Evolutionary conservation across 2,329 filamentous ascomycete genomes (phyloP).

Genomic region (Metarhizium humberi): DNA sequence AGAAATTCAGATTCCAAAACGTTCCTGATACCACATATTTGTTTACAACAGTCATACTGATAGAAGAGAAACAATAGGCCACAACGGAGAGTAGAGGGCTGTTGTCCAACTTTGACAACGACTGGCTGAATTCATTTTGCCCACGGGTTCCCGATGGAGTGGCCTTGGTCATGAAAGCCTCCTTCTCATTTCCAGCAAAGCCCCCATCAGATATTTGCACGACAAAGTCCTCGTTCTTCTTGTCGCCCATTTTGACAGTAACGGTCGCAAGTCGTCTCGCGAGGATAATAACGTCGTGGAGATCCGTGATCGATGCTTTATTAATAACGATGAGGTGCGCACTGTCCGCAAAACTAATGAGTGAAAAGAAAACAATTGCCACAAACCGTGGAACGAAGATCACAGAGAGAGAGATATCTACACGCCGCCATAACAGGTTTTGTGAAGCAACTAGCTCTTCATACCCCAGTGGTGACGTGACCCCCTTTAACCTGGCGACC

Average conservation of each 20-base stretch:
- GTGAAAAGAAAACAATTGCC: too few relatives aligned
- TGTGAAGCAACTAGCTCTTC: too few relatives aligned
- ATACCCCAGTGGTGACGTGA: too few relatives aligned
- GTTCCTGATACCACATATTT: slow-evolving; percentile 93
- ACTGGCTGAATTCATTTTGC: slow-evolving; percentile 2
- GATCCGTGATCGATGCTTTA: too few relatives aligned
- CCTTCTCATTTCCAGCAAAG: slow-evolving; percentile 38
- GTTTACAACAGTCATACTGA: slow-evolving; percentile 99
- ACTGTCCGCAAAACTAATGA: too few relatives aligned
- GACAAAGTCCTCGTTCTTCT: slow-evolving; percentile 77
- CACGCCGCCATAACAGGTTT: too few relatives aligned
- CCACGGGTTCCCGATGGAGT: slow-evolving; percentile 7
- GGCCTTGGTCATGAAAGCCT: slow-evolving; percentile 34
- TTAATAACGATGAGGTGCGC: too few relatives aligned
- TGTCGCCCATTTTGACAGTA: slow-evolving; percentile 62
- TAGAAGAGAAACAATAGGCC: slow-evolving; percentile 91
- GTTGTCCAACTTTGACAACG: slow-evolving; percentile 50
- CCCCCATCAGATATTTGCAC: slow-evolving; percentile 59
- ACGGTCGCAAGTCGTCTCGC: background rate
- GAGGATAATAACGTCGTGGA: background rate
- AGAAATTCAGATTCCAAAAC: slow-evolving; percentile 93
- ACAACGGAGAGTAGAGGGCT: slow-evolving; percentile 74
- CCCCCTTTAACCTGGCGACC: too few relatives aligned
- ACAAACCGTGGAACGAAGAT: too few relatives aligned
- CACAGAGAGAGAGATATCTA: too few relatives aligned